phyloP scores from a whole-genome alignment of 345 rosid genomes.

The Populus pruinosa region DNA sequence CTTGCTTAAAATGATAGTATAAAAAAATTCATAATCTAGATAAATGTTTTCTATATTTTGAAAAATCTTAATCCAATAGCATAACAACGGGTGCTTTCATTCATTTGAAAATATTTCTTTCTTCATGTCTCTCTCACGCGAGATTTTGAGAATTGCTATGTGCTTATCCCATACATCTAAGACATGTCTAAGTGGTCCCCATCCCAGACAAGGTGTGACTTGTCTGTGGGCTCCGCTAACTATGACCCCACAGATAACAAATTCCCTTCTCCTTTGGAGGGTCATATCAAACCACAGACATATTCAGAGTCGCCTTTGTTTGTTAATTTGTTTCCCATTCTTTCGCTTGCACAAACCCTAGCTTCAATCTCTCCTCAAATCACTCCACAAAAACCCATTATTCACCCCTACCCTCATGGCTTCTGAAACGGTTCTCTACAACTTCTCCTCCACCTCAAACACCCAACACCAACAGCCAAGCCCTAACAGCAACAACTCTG shows the following conservation, averaged over 20 bases:
- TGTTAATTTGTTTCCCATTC: neutral
- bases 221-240: no score
- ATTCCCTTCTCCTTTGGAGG: constrained; percentile 3
- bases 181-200: no score
- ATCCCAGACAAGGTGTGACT: no score
- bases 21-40: no score
- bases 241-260: neutral
- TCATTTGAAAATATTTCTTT: no score
- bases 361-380: neutral
- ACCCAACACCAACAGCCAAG: constrained; percentile 4
- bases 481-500: constrained; percentile 12
- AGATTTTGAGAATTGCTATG: no score
- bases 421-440: constrained; percentile 6
- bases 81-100: no score
- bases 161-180: no score
- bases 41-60: no score
- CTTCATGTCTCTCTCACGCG: no score
- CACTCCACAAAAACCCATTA: neutral
- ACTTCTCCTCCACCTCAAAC: constrained; percentile 1
- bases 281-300: constrained; percentile 9
- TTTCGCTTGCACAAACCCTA: constrained; percentile 14
- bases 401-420: neutral
- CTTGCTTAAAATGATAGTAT: no score
- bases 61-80: no score
- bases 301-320: neutral